A percentile compares a stretch with the other conserved stretches of the same genome.
Conservation (phyloP, 805 yeast genomes). For the Suhomyces sp. region DNA sequence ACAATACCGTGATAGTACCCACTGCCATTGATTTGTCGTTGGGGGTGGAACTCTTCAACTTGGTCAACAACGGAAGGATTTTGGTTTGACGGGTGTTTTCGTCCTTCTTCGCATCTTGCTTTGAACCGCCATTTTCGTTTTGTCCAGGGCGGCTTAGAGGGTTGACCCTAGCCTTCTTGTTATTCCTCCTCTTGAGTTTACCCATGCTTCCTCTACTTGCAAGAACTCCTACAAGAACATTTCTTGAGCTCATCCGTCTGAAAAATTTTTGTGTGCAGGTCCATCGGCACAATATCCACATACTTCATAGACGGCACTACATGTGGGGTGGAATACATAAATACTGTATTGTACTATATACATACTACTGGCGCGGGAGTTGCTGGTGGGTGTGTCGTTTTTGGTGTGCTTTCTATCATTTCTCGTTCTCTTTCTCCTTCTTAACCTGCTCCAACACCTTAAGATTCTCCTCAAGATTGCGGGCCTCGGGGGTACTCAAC, state of each 20-base stretch:
- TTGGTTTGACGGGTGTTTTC: slow-evolving; percentile 50
- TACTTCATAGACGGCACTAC: neutral
- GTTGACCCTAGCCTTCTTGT: slow-evolving; percentile 32
- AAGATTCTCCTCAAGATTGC: slow-evolving; percentile 8
- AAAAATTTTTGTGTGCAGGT: neutral
- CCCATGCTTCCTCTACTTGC: slow-evolving; percentile 49
- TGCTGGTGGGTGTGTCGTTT: no score
- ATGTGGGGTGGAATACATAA: no score
- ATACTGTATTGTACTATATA: neutral
- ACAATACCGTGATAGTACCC: slow-evolving; percentile 64
- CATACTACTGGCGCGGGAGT: neutral
- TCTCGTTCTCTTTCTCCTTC: slow-evolving; percentile 3
- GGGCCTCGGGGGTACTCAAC: slow-evolving; percentile 5
- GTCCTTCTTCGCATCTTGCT: slow-evolving; percentile 34
- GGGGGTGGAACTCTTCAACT: slow-evolving; percentile 58
- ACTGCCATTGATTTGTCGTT: slow-evolving; percentile 79
- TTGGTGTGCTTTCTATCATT: no score
- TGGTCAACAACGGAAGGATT: slow-evolving; percentile 64
- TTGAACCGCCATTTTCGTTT: slow-evolving; percentile 8
- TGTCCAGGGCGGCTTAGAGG: slow-evolving; percentile 20
- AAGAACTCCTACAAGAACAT: no score
- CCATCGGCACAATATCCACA: neutral
- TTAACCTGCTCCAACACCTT: slow-evolving; percentile 7
- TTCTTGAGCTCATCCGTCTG: neutral
- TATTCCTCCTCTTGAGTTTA: slow-evolving; percentile 59